Percentiles rank a stretch among this genome's conserved stretches.
These are phyloP conservation scores for Durio zibethinus DNA, from an alignment of 345 rosid genomes.

Conservation along the genomic window DNA sequence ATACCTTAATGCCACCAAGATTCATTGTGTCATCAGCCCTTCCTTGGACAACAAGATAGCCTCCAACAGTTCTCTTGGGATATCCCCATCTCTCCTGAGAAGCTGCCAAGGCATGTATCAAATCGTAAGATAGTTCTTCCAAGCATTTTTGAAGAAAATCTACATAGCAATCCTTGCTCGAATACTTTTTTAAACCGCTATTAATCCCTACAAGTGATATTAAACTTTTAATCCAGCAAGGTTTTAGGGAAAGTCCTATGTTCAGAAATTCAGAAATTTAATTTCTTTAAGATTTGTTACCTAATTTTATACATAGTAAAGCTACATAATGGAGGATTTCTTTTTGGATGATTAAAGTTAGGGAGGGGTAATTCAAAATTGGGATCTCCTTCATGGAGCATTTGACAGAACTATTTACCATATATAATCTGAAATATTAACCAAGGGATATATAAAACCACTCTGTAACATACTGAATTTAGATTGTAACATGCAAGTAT, in stretches of 20 bases:
- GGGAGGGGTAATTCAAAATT: not conserved
- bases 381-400: not conserved
- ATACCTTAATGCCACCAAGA: conserved; percentile 93
- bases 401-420: not conserved
- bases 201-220: not conserved
- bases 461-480: not conserved
- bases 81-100: conserved; percentile 92
- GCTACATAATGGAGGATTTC: not conserved
- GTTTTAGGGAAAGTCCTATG: not conserved
- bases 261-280: not conserved
- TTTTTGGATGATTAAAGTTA: not conserved
- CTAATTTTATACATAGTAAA: not conserved
- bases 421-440: not conserved
- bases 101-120: conserved; percentile 33
- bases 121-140: not conserved
- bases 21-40: conserved; percentile 98
- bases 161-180: not conserved
- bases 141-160: not conserved
- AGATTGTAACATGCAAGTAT: not conserved
- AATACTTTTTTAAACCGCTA: not conserved
- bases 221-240: not conserved
- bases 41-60: conserved; percentile 69
- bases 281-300: not conserved
- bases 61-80: conserved; percentile 65
- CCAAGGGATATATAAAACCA: not conserved